Percentiles rank a stretch among this genome's conserved stretches.
These are phyloP conservation scores for Globisporangium echinulatum DNA, from an alignment of 352 stramenopile genomes.

Conservation along the genomic window DNA sequence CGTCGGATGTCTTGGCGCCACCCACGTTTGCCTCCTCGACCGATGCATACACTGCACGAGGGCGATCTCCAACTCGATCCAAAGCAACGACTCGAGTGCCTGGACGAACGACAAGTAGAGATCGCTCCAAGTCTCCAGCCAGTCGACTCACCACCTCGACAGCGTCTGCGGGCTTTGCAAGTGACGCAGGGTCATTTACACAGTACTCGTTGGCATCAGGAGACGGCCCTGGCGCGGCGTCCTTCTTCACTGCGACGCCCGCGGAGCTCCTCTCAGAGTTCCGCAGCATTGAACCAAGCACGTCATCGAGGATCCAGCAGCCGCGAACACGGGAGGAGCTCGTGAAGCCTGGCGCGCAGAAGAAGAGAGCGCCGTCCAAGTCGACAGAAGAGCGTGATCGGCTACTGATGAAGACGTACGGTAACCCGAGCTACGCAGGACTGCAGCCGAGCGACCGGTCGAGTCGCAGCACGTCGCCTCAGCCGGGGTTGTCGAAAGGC, in stretches of 20 bases:
- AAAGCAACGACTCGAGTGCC: conserved; percentile 1
- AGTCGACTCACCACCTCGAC: conserved; percentile 17
- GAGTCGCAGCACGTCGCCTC: conserved; percentile 5
- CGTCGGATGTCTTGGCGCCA: background rate
- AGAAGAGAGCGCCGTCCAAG: conserved; percentile 28
- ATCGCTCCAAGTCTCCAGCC: conserved; percentile 27
- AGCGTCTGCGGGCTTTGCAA: background rate
- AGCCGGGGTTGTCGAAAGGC: background rate
- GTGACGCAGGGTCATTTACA: conserved; percentile 22
- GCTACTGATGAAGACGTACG: conserved; percentile 47
- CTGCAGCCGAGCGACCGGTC: conserved; percentile 6
- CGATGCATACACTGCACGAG: conserved; percentile 3
- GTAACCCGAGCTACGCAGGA: conserved; percentile 19
- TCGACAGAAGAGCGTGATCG: conserved; percentile 35
- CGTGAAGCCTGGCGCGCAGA: conserved; percentile 18
- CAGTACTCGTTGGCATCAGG: conserved; percentile 22
- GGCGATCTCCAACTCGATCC: conserved; percentile 4
- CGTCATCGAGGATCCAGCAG: conserved; percentile 28
- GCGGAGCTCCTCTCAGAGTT: conserved; percentile 20
- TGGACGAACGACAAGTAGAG: conserved; percentile 14
- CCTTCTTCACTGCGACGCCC: conserved; percentile 31
- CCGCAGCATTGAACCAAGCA: conserved; percentile 3
- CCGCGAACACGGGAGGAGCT: conserved; percentile 40
- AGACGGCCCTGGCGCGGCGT: conserved; percentile 11
- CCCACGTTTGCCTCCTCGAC: background rate